These are phyloP conservation scores for Suhomyces prunicola DNA, from an alignment of 805 yeast species.

Conservation along the genomic window DNA sequence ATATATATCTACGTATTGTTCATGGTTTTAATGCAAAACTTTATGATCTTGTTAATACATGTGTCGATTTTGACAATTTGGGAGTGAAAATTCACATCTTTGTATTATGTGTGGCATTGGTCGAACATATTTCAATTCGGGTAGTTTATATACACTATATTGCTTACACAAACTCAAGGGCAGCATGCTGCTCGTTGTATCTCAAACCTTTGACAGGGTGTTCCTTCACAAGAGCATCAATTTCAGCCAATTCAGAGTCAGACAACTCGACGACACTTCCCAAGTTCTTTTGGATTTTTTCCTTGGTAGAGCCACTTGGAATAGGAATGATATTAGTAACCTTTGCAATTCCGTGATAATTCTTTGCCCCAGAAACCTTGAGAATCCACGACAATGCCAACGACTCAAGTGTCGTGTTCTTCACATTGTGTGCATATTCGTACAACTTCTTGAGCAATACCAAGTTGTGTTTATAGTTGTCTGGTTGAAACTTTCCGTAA, in stretches of 20 bases:
- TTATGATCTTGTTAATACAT: too few relatives aligned
- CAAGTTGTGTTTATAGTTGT: constrained; percentile 53
- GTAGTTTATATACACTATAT: too few relatives aligned
- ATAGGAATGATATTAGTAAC: constrained; percentile 67
- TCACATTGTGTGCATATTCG: constrained; percentile 45
- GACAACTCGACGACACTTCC: constrained; percentile 42
- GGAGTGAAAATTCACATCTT: too few relatives aligned
- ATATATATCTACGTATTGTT: too few relatives aligned
- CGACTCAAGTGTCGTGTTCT: constrained; percentile 56
- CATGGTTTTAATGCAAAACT: background rate
- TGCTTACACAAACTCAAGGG: constrained; percentile 1
- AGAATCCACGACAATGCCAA: constrained; percentile 43
- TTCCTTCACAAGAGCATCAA: constrained; percentile 44
- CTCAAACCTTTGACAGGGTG: constrained; percentile 56
- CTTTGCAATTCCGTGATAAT: constrained; percentile 38
- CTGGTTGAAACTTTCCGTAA: constrained; percentile 59
- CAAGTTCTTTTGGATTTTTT: constrained; percentile 62
- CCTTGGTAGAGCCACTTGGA: constrained; percentile 67
- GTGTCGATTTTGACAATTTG: background rate
- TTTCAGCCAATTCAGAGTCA: constrained; percentile 54
- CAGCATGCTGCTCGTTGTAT: constrained; percentile 33
- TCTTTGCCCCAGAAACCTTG: constrained; percentile 64
- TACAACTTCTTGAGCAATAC: constrained; percentile 47
- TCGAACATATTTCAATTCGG: too few relatives aligned
- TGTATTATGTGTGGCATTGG: too few relatives aligned